Evolutionary conservation across 345 rosid genomes (phyloP).

Genomic region (Salix udensis): DNA sequence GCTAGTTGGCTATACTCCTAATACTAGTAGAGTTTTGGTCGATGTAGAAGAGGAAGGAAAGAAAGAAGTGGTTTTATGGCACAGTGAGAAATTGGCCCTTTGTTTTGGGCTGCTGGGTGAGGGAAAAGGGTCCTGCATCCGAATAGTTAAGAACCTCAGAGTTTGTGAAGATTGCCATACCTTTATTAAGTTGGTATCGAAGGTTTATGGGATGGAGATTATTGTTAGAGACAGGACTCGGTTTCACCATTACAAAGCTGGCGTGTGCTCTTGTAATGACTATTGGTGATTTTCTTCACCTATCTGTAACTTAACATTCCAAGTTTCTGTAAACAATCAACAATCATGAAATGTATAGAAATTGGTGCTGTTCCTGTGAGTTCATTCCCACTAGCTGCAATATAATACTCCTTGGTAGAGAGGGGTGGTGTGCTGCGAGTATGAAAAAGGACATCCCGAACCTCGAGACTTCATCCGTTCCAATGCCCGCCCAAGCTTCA

Average conservation of each 20-base stretch:
- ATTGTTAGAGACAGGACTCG: slow-evolving; percentile 37
- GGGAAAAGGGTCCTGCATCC: slow-evolving; percentile 28
- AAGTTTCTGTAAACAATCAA: background rate
- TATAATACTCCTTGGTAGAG: too few species aligned
- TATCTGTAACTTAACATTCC: background rate
- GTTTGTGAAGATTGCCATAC: slow-evolving; percentile 46
- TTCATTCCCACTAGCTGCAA: background rate
- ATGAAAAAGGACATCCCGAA: background rate
- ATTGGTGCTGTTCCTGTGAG: background rate
- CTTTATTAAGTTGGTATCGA: slow-evolving; percentile 35
- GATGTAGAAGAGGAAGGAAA: slow-evolving; percentile 43
- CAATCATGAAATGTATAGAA: background rate
- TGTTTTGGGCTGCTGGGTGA: slow-evolving; percentile 30
- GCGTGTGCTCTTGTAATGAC: slow-evolving; percentile 38
- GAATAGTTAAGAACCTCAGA: slow-evolving; percentile 41
- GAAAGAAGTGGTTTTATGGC: slow-evolving; percentile 29
- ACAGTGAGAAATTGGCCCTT: slow-evolving; percentile 42
- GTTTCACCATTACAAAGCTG: slow-evolving; percentile 36
- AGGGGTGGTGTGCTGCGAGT: too few species aligned
- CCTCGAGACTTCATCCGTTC: background rate
- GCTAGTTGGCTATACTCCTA: slow-evolving; percentile 24
- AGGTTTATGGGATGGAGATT: slow-evolving; percentile 26
- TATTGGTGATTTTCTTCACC: slow-evolving; percentile 26
- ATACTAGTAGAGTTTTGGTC: slow-evolving; percentile 27
- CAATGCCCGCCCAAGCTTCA: too few species aligned